Evolutionary conservation across 2,329 filamentous ascomycete genomes (phyloP).

Genomic region (Arthroderma sp.): DNA sequence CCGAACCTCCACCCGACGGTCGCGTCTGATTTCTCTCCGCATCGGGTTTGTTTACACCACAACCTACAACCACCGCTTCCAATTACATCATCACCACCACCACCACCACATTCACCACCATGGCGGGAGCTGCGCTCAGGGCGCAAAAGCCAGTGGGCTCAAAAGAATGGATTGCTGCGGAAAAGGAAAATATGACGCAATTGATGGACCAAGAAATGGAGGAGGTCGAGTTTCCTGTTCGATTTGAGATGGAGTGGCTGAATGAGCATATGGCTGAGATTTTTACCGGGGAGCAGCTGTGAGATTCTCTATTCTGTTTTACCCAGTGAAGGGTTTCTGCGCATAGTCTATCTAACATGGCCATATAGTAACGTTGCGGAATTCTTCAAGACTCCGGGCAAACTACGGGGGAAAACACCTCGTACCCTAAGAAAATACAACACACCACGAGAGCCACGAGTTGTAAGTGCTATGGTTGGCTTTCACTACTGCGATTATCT

Average conservation of each 20-base stretch:
- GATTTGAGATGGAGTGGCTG: conserved; percentile 93
- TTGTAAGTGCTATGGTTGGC: conserved; percentile 24
- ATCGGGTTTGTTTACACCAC: too few species aligned
- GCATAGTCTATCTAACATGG: background rate
- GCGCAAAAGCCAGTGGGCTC: conserved; percentile 55
- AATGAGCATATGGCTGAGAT: conserved; percentile 98
- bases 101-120: conserved; percentile 11
- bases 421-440: conserved; percentile 29
- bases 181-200: conserved; percentile 63
- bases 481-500: background rate
- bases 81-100: background rate
- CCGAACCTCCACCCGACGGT: too few species aligned
- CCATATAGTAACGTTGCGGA: conserved; percentile 66
- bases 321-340: too few species aligned
- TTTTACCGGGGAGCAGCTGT: conserved; percentile 78
- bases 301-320: conserved; percentile 23
- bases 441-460: conserved; percentile 18
- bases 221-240: conserved; percentile 82
- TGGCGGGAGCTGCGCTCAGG: conserved; percentile 26
- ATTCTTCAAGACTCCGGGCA: conserved; percentile 63
- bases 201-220: conserved; percentile 73
- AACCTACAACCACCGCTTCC: too few species aligned
- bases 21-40: too few species aligned
- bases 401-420: conserved; percentile 36
- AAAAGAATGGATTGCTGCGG: conserved; percentile 69